Evolutionary conservation across 169 alveolate species (phyloP).

Genomic region (Eimeria acervulina): DNA sequence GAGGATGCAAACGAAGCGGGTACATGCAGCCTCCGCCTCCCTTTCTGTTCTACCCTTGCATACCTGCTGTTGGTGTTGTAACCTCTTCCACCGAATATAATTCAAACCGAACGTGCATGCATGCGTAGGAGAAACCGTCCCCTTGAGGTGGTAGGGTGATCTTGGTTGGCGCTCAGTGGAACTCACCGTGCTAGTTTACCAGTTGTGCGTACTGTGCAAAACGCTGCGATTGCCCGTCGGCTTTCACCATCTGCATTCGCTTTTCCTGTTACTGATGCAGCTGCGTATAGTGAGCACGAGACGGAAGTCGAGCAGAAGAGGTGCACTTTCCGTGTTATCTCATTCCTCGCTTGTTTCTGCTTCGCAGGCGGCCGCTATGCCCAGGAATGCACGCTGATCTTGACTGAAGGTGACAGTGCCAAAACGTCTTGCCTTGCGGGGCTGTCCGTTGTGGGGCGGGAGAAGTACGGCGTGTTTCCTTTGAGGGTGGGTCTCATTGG

Average conservation of each 20-base stretch:
- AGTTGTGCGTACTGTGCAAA: neutral
- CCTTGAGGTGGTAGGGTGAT: neutral
- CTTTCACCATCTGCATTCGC: neutral
- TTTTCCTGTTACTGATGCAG: neutral
- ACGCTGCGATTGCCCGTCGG: neutral
- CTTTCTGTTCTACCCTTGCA: neutral
- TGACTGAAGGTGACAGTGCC: conserved; percentile 99
- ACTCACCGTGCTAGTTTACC: neutral
- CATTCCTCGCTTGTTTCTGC: neutral
- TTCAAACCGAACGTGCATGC: neutral
- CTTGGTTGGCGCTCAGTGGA: neutral
- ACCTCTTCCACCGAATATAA: neutral
- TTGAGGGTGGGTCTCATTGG: conserved; percentile 84
- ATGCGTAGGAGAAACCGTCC: neutral
- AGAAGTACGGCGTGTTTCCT: conserved; percentile 99
- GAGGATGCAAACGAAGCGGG: conserved; percentile 99
- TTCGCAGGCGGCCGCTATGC: conserved; percentile 94
- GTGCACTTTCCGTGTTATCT: neutral
- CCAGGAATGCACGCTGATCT: conserved; percentile 97
- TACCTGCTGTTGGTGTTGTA: neutral
- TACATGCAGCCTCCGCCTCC: neutral
- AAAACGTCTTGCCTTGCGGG: conserved; percentile 99
- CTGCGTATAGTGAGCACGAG: neutral
- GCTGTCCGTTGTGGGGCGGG: conserved; percentile 99
- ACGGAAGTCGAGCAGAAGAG: neutral